Percentiles rank a stretch among this genome's conserved stretches.
Evolutionary conservation across 208 protist genomes (phyloP).

Genomic region (Crithidia expoeki): DNA sequence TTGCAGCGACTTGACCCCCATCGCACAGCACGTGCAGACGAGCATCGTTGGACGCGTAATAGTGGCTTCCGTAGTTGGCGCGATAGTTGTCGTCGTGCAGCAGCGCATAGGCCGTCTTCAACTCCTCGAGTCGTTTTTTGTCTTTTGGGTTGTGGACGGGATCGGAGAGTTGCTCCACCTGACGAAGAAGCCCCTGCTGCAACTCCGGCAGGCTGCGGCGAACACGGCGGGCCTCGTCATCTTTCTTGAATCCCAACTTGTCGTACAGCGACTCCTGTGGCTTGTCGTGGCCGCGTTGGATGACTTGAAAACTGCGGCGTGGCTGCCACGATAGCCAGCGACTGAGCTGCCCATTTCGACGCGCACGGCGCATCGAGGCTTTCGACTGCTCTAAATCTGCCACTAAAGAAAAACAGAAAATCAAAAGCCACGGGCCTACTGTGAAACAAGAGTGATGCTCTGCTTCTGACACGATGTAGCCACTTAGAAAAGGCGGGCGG

Average conservation of each 20-base stretch:
- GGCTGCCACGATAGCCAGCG: background rate
- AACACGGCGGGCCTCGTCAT: slow-evolving; percentile 59
- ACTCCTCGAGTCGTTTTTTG: slow-evolving; percentile 42
- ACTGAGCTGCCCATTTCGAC: background rate
- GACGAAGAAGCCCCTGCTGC: slow-evolving; percentile 57
- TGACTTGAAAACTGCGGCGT: slow-evolving; percentile 37
- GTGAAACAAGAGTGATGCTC: too few species aligned
- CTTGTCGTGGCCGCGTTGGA: slow-evolving; percentile 77
- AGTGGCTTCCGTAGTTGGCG: slow-evolving; percentile 60
- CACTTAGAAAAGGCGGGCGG: too few species aligned
- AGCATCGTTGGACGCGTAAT: slow-evolving; percentile 81
- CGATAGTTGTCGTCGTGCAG: slow-evolving; percentile 65
- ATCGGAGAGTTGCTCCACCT: slow-evolving; percentile 70
- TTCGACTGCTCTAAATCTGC: too few species aligned
- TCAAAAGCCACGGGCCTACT: background rate
- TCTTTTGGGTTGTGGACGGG: slow-evolving; percentile 53
- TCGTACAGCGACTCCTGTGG: slow-evolving; percentile 63
- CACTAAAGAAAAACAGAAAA: background rate
- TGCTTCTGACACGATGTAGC: too few species aligned
- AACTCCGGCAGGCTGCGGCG: slow-evolving; percentile 70
- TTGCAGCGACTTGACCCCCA: slow-evolving; percentile 71
- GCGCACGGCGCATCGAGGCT: slow-evolving; percentile 8
- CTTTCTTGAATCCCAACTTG: slow-evolving; percentile 68
- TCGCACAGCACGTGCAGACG: slow-evolving; percentile 75
- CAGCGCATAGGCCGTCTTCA: slow-evolving; percentile 62